Conservation (phyloP, 2,329 filamentous ascomycete genomes). For the Ceratocystis ficicola region DNA sequence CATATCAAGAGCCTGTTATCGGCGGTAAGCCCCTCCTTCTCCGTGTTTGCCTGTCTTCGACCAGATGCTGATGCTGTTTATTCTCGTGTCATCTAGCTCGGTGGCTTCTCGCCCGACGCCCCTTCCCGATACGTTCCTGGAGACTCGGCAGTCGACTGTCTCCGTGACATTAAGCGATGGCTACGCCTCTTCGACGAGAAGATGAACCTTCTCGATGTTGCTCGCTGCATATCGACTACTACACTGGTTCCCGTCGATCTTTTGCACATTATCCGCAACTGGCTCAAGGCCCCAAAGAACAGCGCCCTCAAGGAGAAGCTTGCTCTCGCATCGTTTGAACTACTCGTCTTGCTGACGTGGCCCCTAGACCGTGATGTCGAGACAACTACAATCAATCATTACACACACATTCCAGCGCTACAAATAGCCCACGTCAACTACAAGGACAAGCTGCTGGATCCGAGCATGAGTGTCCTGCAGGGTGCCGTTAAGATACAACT, state of each 20-base stretch:
- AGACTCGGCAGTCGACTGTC: conserved; percentile 80
- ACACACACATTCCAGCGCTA: conserved; percentile 80
- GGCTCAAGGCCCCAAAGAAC: conserved; percentile 60
- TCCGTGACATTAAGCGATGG: conserved; percentile 93
- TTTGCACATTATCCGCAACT: conserved; percentile 73
- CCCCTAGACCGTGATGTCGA: conserved; percentile 68
- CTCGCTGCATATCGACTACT: conserved; percentile 78
- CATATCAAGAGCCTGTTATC: conserved; percentile 90
- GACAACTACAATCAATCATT: conserved; percentile 82
- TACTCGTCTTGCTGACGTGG: conserved; percentile 90
- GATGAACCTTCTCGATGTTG: conserved; percentile 85
- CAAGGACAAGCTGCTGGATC: conserved; percentile 80
- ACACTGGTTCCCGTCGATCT: conserved; percentile 87
- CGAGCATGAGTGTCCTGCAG: conserved; percentile 63
- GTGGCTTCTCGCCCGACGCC: conserved; percentile 67
- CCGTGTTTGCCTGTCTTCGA: not conserved
- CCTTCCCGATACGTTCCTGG: conserved; percentile 77
- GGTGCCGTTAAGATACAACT: conserved; percentile 70
- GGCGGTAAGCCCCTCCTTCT: conserved; percentile 50
- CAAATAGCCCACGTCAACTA: conserved; percentile 80
- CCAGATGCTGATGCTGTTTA: conserved; percentile 23
- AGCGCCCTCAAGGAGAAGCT: conserved; percentile 67
- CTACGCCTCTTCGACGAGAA: conserved; percentile 89
- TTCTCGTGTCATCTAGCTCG: conserved; percentile 49
- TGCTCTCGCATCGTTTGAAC: conserved; percentile 74